phyloP scores from a whole-genome alignment of 768 basidiomycete genomes.

The Trametes cingulata region DNA sequence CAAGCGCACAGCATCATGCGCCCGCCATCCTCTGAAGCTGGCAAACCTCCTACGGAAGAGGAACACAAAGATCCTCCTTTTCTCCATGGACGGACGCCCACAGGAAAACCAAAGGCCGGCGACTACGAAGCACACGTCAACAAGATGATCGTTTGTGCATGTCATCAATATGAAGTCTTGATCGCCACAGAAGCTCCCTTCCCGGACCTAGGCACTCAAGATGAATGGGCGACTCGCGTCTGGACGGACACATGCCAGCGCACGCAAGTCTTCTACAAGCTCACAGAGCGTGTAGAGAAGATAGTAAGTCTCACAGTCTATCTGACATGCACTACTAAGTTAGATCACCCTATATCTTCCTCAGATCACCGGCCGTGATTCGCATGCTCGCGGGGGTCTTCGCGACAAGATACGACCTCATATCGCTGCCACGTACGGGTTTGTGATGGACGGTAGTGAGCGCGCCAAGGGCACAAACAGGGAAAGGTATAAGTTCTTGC shows the following conservation, averaged over 20 bases:
- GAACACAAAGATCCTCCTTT: too few species aligned
- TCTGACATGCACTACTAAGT: neutral
- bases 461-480: neutral
- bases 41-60: too few species aligned
- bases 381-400: neutral
- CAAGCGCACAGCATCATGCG: too few species aligned
- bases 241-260: neutral
- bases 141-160: neutral
- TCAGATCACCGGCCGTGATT: neutral
- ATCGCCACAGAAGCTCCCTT: neutral
- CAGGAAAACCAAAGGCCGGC: neutral
- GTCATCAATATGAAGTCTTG: constrained; percentile 1
- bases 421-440: neutral
- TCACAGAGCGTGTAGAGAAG: neutral
- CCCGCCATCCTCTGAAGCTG: too few species aligned
- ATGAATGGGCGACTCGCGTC: neutral
- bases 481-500: neutral
- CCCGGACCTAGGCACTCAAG: neutral
- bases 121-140: neutral
- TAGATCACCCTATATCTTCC: neutral
- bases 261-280: neutral
- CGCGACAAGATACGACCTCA: neutral
- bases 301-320: neutral
- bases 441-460: neutral
- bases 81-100: constrained; percentile 6